Evolutionary conservation across 164 flowering plant genomes (phyloP).

Genomic region (Sextonia rubra): DNA sequence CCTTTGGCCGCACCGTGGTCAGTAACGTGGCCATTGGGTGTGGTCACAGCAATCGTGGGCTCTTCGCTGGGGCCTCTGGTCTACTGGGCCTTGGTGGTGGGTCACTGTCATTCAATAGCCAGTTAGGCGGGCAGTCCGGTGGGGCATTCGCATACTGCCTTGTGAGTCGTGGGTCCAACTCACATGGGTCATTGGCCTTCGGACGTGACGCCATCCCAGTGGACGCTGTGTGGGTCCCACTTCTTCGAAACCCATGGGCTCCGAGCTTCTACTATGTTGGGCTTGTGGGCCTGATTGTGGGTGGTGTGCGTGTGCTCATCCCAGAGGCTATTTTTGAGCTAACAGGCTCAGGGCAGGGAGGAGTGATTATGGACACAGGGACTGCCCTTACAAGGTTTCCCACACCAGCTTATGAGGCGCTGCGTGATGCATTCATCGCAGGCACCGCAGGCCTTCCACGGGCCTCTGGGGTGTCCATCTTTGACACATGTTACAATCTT

Average conservation of each 20-base stretch:
- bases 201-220: constrained; percentile 66
- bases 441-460: constrained; percentile 57
- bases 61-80: constrained; percentile 93
- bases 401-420: constrained; percentile 46
- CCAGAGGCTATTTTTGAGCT: constrained; percentile 44
- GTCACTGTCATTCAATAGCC: constrained; percentile 74
- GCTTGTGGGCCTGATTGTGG: constrained; percentile 76
- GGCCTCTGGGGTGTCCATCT: constrained; percentile 56
- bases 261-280: constrained; percentile 80
- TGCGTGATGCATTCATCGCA: constrained; percentile 55
- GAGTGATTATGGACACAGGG: constrained; percentile 92
- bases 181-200: constrained; percentile 59
- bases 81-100: constrained; percentile 87
- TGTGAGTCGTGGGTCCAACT: constrained; percentile 57
- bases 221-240: constrained; percentile 74
- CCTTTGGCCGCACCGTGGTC: constrained; percentile 46
- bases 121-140: constrained; percentile 70
- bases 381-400: constrained; percentile 90
- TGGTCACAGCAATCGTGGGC: constrained; percentile 78
- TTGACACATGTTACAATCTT: constrained; percentile 85
- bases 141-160: constrained; percentile 81
- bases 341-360: constrained; percentile 55
- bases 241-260: constrained; percentile 57
- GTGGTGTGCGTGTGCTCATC: constrained; percentile 55
- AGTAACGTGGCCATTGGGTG: constrained; percentile 82